Evolutionary conservation across 2,329 filamentous ascomycete species (phyloP), one percentile per base, ranked within the genome.

Genomic region (Mycosphaerella arachidis): DNA sequence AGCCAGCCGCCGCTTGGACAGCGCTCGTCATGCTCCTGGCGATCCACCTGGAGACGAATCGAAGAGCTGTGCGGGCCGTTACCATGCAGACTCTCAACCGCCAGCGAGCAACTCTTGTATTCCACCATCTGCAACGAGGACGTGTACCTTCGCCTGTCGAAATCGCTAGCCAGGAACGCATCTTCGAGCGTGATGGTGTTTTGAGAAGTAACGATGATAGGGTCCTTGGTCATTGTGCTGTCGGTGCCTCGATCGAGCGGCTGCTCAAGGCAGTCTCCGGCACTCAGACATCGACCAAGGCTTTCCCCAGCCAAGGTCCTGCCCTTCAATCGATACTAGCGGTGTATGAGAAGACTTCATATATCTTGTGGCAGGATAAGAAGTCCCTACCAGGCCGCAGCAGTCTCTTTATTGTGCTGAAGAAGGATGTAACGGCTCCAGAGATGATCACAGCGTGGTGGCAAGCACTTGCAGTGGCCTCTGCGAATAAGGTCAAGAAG

Each of bases 51-150:
- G 84, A 82, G 71, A 92, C 89, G 68, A 97, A 97, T 74, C 93
- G 95, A 74, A 81, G 85, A 35, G 94, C 92, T 46, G 93, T 99
- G 5, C 83, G 88, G 63, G 83, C 89, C 53, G 92, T 99, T 16
- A 86, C 86, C 71, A 91, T 97, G 87, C 84, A 84, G 43, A 90
- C 85, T 6, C 80, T 97, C 37, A 97, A 96, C 75, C 83, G 91
- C 24, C 92, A 97, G 74, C 84, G 94, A 37, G 90, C 92, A 1
- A 90, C 88, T 52, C 85, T 97, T 20, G 79, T 96, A 1, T 87
- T 92, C 67, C 82, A 84, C 45, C 72, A 88, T 4, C 64, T 82
- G 12, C 70, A 69, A 6, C 63, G 70, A 33, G 73, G 70, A 27
- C 74, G 70, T 10, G 75, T 90, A 1, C 79, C 90, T 3, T 81